Conservation (phyloP, 2,329 filamentous ascomycete species). For the Lasiodiplodia hormozganensis region DNA sequence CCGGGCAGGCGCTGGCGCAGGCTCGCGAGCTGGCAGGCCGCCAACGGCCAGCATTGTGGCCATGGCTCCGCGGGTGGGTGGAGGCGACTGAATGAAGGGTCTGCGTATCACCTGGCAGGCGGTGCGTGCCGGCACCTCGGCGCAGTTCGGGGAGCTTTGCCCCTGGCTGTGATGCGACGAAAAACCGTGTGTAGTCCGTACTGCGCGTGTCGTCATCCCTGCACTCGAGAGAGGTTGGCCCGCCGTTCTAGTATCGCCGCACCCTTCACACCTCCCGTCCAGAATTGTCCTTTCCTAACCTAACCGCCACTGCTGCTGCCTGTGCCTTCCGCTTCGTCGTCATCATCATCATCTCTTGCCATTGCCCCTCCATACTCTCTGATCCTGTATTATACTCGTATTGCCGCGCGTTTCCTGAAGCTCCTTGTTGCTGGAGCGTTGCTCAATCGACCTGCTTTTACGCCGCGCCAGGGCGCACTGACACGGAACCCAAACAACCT, state of each 20-base stretch:
- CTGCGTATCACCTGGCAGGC: background rate
- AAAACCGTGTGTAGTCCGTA: background rate
- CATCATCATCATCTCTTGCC: background rate
- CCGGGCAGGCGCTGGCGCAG: background rate
- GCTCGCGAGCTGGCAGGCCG: slow-evolving; percentile 2
- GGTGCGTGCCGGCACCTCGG: background rate
- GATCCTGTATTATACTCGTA: slow-evolving; percentile 2
- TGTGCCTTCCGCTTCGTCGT: background rate
- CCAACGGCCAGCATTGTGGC: background rate
- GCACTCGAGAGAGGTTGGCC: background rate
- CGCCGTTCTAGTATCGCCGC: background rate
- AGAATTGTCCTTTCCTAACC: background rate
- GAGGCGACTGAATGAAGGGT: slow-evolving; percentile 9
- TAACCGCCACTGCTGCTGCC: background rate
- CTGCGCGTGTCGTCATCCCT: background rate
- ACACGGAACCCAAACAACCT: slow-evolving; percentile 11
- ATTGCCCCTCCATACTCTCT: background rate
- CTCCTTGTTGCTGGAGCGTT: slow-evolving; percentile 24
- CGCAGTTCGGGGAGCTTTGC: background rate
- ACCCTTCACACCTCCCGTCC: background rate
- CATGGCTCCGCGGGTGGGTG: background rate
- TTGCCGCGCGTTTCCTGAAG: slow-evolving; percentile 10
- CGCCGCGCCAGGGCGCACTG: too few species aligned
- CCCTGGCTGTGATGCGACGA: background rate
- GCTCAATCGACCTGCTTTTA: background rate